These are phyloP conservation scores for Platanus orientalis DNA, from an alignment of 164 flowering plant genomes.

Conservation along the genomic window DNA sequence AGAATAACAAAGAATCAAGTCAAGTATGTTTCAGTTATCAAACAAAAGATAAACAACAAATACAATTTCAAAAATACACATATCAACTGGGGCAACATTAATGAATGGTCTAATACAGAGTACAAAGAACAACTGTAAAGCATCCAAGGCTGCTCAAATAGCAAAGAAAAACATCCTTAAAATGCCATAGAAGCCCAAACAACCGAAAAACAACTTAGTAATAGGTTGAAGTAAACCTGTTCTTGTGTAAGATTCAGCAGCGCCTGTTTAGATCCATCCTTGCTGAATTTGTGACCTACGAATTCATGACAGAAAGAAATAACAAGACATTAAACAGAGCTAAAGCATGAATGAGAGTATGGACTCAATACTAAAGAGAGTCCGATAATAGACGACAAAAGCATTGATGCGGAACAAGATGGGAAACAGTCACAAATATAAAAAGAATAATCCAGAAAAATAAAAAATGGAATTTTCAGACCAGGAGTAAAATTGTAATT, in stretches of 20 bases:
- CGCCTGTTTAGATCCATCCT: conserved; percentile 61
- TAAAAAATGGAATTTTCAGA: too few relatives aligned
- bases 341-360: too few relatives aligned
- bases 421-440: too few relatives aligned
- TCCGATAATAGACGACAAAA: too few relatives aligned
- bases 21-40: background rate
- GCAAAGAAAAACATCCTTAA: background rate
- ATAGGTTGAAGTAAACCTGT: conserved; percentile 7
- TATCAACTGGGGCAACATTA: background rate
- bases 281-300: conserved; percentile 58
- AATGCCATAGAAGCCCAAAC: background rate
- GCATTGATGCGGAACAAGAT: too few relatives aligned
- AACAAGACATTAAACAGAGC: background rate
- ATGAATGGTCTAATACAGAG: background rate
- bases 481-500: too few relatives aligned
- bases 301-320: conserved; percentile 3
- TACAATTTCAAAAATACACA: background rate
- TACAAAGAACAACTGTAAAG: background rate
- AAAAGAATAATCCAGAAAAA: too few relatives aligned
- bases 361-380: too few relatives aligned
- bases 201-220: too few relatives aligned
- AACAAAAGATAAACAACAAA: background rate
- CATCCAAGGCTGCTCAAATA: background rate
- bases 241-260: conserved; percentile 53
- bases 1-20: conserved; percentile 11